Evolutionary conservation across 2,329 filamentous ascomycete species (phyloP).

Genomic region (Xylariomycetidae sp.): DNA sequence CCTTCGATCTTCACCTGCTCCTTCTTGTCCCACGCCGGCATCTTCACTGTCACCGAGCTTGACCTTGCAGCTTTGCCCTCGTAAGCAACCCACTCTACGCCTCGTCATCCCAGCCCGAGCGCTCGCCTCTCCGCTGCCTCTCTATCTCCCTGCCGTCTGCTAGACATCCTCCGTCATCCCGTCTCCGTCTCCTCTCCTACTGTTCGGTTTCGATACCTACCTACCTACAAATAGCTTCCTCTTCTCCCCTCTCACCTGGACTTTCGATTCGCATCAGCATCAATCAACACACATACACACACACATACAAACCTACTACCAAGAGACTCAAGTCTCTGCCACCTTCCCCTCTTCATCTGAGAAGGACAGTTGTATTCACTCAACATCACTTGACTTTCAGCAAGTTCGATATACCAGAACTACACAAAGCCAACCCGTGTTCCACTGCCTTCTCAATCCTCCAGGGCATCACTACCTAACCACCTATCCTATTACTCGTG

Average conservation of each 20-base stretch:
- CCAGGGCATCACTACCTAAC: no score
- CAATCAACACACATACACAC: not conserved
- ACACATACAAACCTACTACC: not conserved
- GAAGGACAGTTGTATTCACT: not conserved
- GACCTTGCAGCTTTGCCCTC: conserved; percentile 3
- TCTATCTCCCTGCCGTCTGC: conserved; percentile 3
- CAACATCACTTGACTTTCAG: no score
- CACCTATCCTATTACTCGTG: no score
- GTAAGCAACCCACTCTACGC: conserved; percentile 16
- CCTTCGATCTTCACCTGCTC: conserved; percentile 1
- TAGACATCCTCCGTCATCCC: no score
- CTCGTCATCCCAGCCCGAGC: conserved; percentile 11
- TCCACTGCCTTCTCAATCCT: no score
- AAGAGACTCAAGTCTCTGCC: not conserved
- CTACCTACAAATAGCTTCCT: conserved; percentile 1
- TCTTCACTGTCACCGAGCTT: conserved; percentile 4
- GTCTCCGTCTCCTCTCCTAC: conserved; percentile 3
- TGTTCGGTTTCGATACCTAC: conserved; percentile 1
- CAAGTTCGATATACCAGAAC: no score
- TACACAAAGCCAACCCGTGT: not conserved
- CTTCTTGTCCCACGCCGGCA: conserved; percentile 3
- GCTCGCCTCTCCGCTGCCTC: conserved; percentile 7
- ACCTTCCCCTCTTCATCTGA: not conserved
- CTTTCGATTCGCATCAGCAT: not conserved
- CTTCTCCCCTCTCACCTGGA: not conserved